Evolutionary conservation across 2,329 filamentous ascomycete species (phyloP).

Genomic region (Clathrospora elynae): DNA sequence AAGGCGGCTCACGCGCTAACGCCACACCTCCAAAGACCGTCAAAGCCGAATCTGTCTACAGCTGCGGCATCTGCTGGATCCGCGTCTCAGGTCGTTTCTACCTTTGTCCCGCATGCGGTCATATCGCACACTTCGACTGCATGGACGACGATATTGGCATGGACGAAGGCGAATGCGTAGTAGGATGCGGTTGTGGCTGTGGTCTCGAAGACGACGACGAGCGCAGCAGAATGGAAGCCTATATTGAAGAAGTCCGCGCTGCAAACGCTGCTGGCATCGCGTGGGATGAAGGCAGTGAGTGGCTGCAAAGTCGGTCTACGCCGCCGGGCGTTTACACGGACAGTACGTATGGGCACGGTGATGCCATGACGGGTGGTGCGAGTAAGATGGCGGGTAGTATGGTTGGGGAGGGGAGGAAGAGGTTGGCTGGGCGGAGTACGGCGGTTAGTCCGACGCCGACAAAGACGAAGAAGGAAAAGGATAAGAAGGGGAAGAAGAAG

Average conservation of each 20-base stretch:
- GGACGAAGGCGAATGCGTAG: constrained; percentile 39
- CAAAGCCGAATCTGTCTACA: constrained; percentile 33
- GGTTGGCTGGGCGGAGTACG: constrained; percentile 10
- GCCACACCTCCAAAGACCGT: constrained; percentile 15
- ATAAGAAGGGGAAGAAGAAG: constrained; percentile 36
- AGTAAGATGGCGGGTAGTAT: constrained; percentile 19
- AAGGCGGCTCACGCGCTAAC: constrained; percentile 16
- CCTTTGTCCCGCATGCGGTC: constrained; percentile 44
- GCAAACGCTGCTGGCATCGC: constrained; percentile 31
- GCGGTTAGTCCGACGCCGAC: constrained; percentile 25
- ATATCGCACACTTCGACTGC: constrained; percentile 47
- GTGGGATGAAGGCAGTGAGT: constrained; percentile 36
- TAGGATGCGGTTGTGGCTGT: constrained; percentile 38
- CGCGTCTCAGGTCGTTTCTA: constrained; percentile 44
- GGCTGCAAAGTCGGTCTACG: constrained; percentile 29
- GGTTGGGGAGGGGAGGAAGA: constrained; percentile 20
- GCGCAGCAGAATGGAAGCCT: constrained; percentile 35
- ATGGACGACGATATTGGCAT: constrained; percentile 33
- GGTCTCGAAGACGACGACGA: constrained; percentile 36
- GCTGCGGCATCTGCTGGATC: constrained; percentile 49
- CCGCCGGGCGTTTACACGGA: constrained; percentile 25
- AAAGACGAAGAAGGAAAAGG: constrained; percentile 30
- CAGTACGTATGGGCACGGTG: constrained; percentile 23
- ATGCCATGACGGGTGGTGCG: constrained; percentile 24
- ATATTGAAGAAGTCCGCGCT: constrained; percentile 36